Evolutionary conservation across 2,329 filamentous ascomycete genomes (phyloP).

Genomic region (Apiospora aurea): DNA sequence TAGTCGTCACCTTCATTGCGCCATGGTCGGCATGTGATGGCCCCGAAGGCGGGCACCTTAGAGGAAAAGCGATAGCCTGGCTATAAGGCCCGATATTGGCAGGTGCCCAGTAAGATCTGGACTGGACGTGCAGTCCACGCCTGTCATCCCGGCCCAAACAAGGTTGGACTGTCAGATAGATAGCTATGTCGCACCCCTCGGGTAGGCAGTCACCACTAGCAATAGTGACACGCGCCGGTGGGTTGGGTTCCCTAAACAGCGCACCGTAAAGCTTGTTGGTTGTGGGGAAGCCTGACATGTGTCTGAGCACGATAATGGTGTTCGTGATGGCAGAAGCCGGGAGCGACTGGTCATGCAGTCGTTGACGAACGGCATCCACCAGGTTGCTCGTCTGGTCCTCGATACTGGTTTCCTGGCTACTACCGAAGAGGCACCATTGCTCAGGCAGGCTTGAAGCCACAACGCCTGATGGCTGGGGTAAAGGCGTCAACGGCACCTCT

Average conservation of each 20-base stretch:
- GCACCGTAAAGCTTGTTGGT: conserved; percentile 80
- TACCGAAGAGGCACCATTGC: conserved; percentile 50
- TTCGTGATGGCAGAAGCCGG: conserved; percentile 56
- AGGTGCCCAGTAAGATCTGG: conserved; percentile 94
- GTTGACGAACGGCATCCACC: conserved; percentile 51
- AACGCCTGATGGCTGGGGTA: conserved; percentile 18
- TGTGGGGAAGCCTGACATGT: conserved; percentile 78
- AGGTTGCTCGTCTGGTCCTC: conserved; percentile 57
- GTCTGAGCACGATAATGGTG: conserved; percentile 73
- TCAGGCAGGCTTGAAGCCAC: conserved; percentile 30
- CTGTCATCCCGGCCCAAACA: conserved; percentile 45
- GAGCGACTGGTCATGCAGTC: conserved; percentile 46
- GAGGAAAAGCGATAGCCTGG: conserved; percentile 74
- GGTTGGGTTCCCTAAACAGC: conserved; percentile 79
- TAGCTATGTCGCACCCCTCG: conserved; percentile 62
- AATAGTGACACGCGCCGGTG: conserved; percentile 84
- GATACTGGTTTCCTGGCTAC: conserved; percentile 41
- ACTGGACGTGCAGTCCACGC: conserved; percentile 85
- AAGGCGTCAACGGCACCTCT: conserved; percentile 16
- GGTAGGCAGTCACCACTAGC: conserved; percentile 76
- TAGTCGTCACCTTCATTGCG: conserved; percentile 54
- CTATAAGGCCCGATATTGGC: conserved; percentile 98
- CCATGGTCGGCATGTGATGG: neutral
- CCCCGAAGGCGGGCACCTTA: conserved; percentile 36
- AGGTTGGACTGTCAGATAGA: conserved; percentile 57